Evolutionary conservation across 2,329 filamentous ascomycete species (phyloP).

Genomic region (Beauveria asiatica): DNA sequence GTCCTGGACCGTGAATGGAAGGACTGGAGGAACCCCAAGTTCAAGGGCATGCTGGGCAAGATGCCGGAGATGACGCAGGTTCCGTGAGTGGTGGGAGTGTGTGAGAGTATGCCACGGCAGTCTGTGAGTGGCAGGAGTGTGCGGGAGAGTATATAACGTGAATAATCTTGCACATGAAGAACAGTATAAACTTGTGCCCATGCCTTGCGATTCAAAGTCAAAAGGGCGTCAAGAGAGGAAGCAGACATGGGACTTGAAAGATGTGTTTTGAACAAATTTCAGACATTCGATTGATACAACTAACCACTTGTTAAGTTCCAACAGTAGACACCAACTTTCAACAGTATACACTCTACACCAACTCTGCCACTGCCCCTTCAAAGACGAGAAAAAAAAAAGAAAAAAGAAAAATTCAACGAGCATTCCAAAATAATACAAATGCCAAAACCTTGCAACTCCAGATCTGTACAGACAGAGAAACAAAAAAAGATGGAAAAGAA

Average conservation of each 20-base stretch:
- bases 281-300: not conserved
- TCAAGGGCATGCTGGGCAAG: conserved; percentile 27
- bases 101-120: not conserved
- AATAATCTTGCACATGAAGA: not conserved
- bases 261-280: not conserved
- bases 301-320: not conserved
- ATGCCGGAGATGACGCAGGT: conserved; percentile 31
- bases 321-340: not conserved
- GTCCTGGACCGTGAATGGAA: conserved; percentile 35
- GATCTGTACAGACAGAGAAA: not conserved
- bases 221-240: not conserved
- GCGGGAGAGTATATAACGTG: too few species aligned
- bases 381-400: not conserved
- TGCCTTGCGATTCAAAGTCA: not conserved
- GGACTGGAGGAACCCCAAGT: conserved; percentile 29
- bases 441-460: not conserved
- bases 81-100: conserved; percentile 14
- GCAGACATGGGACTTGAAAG: too few species aligned
- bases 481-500: not conserved
- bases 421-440: not conserved
- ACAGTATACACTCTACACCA: not conserved
- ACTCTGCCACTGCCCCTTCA: not conserved
- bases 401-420: not conserved
- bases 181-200: not conserved
- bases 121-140: not conserved